Base-by-base conservation (phyloP, 108 stramenopile species). In the Nitzschia sp. region DNA sequence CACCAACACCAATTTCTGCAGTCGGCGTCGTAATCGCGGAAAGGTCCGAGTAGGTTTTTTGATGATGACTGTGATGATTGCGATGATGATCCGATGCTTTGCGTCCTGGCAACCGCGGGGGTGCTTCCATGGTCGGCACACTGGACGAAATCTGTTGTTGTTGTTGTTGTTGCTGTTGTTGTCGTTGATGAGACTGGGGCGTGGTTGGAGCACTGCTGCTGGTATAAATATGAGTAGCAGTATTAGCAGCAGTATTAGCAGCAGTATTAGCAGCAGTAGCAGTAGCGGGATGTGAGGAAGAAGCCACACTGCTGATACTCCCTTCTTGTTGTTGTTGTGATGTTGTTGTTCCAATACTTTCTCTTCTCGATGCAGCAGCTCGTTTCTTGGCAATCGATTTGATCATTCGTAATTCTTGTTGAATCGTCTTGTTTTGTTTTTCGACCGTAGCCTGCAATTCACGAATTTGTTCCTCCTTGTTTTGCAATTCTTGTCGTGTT, bases 361-460 rank as follows among this genome's bases (percentile, higher is more conserved):
- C 41, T 38, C 38, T 41, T 41, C 38, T 6, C 13, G 9, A 13
- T 41, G 6, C 38, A 13, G 38, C 6, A 9, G 66, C 66, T n/a
- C 66, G 53, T 56, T 68, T 32, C 38, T 29, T 56, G 36, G 66
- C 66, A 45, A 68, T 68, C 5, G 66, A 1, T 29, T 68, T 68
- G 35, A 68, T 68, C 54, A 36, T 36, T 19, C 30, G 21, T 8
- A 59, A 44, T 59, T 70, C 46, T 21, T 59, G 57, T 1, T 16
- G 21, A 27, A 70, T 70, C 15, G 58, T 70, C 30, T 70, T 60
- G 26, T 59, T 15, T 60, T 59, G 58, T 23, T 60, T 26, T 11
- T 48, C 23, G 15, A 58, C 32, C 32, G 36, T 58, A 6, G 53
- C 44, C 6, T 68, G 53, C 25, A 68, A 30, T n/a, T 21, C 16